Percentiles rank a stretch among this genome's conserved stretches.
Evolutionary conservation across 2,329 filamentous ascomycete genomes (phyloP).

Genomic region (Aspergillus latus): DNA sequence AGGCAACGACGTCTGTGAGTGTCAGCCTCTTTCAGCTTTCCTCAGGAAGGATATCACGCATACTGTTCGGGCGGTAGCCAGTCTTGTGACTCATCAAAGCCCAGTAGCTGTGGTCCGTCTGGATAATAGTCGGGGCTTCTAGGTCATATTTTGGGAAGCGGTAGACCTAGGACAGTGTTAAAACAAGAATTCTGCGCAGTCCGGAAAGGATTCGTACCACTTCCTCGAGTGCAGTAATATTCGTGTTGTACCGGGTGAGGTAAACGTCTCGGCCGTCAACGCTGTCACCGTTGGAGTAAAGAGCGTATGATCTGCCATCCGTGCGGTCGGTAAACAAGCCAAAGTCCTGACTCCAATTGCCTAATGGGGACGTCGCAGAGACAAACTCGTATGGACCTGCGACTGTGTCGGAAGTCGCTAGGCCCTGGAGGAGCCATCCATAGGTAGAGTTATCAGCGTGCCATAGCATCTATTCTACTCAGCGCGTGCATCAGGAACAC

Average conservation of each 20-base stretch:
- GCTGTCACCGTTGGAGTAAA: slow-evolving; percentile 61
- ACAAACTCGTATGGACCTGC: slow-evolving; percentile 57
- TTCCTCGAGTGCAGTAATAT: slow-evolving; percentile 53
- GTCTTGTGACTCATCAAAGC: slow-evolving; percentile 65
- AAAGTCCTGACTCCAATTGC: slow-evolving; percentile 65
- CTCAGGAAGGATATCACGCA: neutral
- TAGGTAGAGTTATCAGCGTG: slow-evolving; percentile 61
- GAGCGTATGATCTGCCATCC: slow-evolving; percentile 55
- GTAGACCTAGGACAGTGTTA: slow-evolving; percentile 33
- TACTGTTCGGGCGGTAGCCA: slow-evolving; percentile 61
- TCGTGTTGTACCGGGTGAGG: slow-evolving; percentile 54
- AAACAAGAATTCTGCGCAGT: too few species aligned
- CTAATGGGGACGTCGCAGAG: slow-evolving; percentile 55
- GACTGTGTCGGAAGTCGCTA: slow-evolving; percentile 55
- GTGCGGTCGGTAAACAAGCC: slow-evolving; percentile 62
- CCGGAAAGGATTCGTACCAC: slow-evolving; percentile 30
- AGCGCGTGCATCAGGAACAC: neutral
- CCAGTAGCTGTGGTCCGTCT: slow-evolving; percentile 61
- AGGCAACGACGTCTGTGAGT: slow-evolving; percentile 53
- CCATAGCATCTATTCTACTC: slow-evolving; percentile 53
- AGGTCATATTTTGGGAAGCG: slow-evolving; percentile 61
- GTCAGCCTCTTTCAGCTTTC: neutral
- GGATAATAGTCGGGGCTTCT: slow-evolving; percentile 61
- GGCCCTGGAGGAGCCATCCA: slow-evolving; percentile 56
- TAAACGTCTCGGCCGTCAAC: slow-evolving; percentile 59